Evolutionary conservation across 805 yeast species (phyloP), one percentile per base, ranked within the genome.

Genomic region (Millerozyma miso): DNA sequence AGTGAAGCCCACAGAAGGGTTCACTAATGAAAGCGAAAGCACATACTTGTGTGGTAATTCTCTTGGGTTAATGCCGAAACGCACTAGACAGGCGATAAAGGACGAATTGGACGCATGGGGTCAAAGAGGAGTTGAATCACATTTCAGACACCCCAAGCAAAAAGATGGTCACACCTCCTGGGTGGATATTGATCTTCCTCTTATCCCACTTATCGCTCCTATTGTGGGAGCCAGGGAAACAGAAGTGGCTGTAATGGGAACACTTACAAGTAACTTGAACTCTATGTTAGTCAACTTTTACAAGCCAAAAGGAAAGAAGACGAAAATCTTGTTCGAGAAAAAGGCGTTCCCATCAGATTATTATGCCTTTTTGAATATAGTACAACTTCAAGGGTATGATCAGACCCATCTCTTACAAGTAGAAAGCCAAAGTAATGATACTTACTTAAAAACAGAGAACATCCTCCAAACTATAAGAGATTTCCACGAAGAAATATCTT

Each of bases 301-400:
- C 64, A 74, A 71, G 50, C 97, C 97, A 0, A 49, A 52, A 3
- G 78, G 74, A 2, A 57, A 51, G 3, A 74, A 81, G 49, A 73
- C 75, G 47, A 88, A 88, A 67, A 85, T 90, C 35, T 58, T 90
- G 48, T 86, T 86, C 58, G 98, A 90, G 56, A 81, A 81, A 52
- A 85, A 83, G 44, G 91, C 97, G 0, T 90, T 90, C 56, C 97
- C 98, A 0, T 86, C 96, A 0, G 98, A 90, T 60, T 86, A 77
- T 65, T 90, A 89, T 64, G 91, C 96, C 2, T 79, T 90, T 49
- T 73, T 76, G 48, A 86, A 87, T 55, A 82, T 86, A 59, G 88
- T 79, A 19, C 71, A 71, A 56, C 60, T 88, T 37, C 80, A 79
- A 50, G 84, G 84, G 2, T 65, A 64, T 32, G 69, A 68, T 45